A percentile compares a stretch with the other conserved stretches of the same genome.
Conservation (phyloP, 2,329 filamentous ascomycete species). For the Alternaria brassicae region DNA sequence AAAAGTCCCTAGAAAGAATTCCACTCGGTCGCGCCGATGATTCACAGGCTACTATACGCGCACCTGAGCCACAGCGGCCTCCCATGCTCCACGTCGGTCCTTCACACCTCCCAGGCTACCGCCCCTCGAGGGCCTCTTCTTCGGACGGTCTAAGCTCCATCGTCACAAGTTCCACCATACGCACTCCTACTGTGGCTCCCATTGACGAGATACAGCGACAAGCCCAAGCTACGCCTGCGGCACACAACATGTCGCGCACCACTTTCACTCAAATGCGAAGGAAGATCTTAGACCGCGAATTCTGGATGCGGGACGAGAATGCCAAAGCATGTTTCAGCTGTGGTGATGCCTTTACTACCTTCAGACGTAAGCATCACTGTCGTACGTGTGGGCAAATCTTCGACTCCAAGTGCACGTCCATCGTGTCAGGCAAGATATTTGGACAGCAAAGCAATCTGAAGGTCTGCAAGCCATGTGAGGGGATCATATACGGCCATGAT, state of each 20-base stretch:
- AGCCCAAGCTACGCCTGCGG: constrained; percentile 27
- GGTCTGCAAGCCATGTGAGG: constrained; percentile 91
- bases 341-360: constrained; percentile 87
- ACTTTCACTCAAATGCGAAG: constrained; percentile 71
- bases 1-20: constrained; percentile 32
- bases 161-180: constrained; percentile 43
- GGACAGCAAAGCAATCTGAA: constrained; percentile 83
- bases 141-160: constrained; percentile 54
- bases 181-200: constrained; percentile 38
- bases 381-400: constrained; percentile 97
- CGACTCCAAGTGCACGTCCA: constrained; percentile 91
- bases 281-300: constrained; percentile 90
- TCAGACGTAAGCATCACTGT: constrained; percentile 95
- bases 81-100: constrained; percentile 53
- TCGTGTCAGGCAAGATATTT: constrained; percentile 87
- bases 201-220: constrained; percentile 43
- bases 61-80: constrained; percentile 46
- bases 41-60: constrained; percentile 33
- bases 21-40: constrained; percentile 31
- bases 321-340: constrained; percentile 97
- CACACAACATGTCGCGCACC: constrained; percentile 51
- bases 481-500: constrained; percentile 87
- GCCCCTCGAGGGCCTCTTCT: constrained; percentile 56
- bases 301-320: constrained; percentile 99
- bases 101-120: constrained; percentile 58